Base-by-base conservation (phyloP, 140 eudicot genomes). In the Erigeron philadelphicus region DNA sequence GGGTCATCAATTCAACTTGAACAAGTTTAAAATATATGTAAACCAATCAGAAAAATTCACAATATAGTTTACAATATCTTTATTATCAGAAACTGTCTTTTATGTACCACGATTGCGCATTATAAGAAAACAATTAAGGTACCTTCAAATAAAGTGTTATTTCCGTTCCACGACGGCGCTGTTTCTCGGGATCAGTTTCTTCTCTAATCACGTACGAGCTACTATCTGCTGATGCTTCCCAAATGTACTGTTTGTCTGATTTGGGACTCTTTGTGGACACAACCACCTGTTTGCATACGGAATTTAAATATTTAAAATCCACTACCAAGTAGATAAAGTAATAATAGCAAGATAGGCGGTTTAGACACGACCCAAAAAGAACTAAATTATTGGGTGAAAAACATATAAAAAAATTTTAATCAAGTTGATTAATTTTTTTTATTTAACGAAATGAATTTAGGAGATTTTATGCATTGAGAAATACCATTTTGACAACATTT, bases 181-280 rank as follows among this genome's bases (percentile, higher is more conserved):
- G 72, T 66, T 93, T 93, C 58, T 80, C 85, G 12, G 98, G 96
- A 74, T 93, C 90, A 45, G 87, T 87, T 79, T 93, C 95, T 79
- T 89, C 96, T 80, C 52, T 85, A 56, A 93, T 85, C 46, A 80
- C 82, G 41, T 86, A 93, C 0, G 95, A 84, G 79, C 90, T 85
- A 69, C 95, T 88, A 11, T 93, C 96, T 52, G 96, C 96, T 25
- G 67, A 81, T 38, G 96, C 88, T 83, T 93, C 98, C 96, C 96
- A 93, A n/a, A 89, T 64, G 75, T 81, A 93, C 59, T 89, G 98
- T 72, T 86, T 93, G 72, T 89, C 96, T 16, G 98, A 89, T 57
- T 64, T 84, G 38, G 98, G 95, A 76, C 95, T 89, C 79, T 82
- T 93, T 21, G 96, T 93, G 40, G 96, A 79, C 76, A 93, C 98